Conservation (phyloP, 768 basidiomycete species). For the Suillus americanus region DNA sequence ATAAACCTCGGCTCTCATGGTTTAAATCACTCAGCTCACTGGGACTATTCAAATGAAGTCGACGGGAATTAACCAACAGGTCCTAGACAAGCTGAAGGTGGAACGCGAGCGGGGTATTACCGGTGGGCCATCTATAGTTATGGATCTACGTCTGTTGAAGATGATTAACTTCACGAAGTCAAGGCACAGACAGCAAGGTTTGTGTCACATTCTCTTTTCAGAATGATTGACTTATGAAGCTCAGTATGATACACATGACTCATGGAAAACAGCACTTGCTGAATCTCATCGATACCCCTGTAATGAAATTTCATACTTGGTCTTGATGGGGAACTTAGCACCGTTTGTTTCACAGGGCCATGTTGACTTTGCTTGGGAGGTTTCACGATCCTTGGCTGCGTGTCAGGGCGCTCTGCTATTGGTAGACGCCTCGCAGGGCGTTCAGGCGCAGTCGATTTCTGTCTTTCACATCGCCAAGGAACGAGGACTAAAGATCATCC, state of each 20-base stretch:
- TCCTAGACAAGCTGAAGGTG: slow-evolving; percentile 93
- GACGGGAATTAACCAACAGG: slow-evolving; percentile 75
- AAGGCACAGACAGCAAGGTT: slow-evolving; percentile 95
- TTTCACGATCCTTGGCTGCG: slow-evolving; percentile 87
- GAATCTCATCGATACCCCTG: slow-evolving; percentile 96
- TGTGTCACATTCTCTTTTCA: background rate
- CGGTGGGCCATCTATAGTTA: slow-evolving; percentile 42
- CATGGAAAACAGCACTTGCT: slow-evolving; percentile 65
- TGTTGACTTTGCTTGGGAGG: slow-evolving; percentile 98
- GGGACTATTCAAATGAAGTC: slow-evolving; percentile 75
- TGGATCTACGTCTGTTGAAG: background rate
- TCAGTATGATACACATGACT: slow-evolving; percentile 75
- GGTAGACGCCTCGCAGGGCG: slow-evolving; percentile 96
- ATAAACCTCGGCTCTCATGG: background rate
- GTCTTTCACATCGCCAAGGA: slow-evolving; percentile 90
- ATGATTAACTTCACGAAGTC: slow-evolving; percentile 44
- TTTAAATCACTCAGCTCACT: slow-evolving; percentile 59
- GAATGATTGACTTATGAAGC: slow-evolving; percentile 10
- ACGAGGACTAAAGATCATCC: slow-evolving; percentile 78
- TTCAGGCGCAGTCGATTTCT: slow-evolving; percentile 96
- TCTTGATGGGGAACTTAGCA: background rate
- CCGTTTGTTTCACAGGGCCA: slow-evolving; percentile 59
- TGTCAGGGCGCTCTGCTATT: slow-evolving; percentile 87
- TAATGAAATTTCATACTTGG: slow-evolving; percentile 29
- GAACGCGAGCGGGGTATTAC: slow-evolving; percentile 97